Evolutionary conservation across 83 land plant genomes (phyloP), one percentile per base, ranked within the genome.

Genomic region (Picea mariana): DNA sequence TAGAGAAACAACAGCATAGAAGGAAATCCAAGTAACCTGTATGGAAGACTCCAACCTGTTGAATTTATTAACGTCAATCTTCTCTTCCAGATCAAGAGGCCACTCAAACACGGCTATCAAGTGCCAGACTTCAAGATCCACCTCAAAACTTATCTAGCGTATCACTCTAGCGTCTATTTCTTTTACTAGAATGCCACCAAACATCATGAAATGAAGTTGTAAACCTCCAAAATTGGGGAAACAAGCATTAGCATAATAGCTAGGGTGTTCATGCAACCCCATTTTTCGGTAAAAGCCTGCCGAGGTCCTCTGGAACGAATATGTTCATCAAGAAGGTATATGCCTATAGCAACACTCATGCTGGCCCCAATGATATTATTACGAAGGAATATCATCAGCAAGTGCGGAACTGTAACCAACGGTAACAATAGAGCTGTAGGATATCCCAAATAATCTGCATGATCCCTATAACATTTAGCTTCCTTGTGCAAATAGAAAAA

Each of bases 381-480:
- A 23, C 77, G 77, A 42, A 73, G 77, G 47, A 11, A 73, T 40
- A 5, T 73, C n/a, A 40, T 23, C 77, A 73, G 58, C 49, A 73
- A 40, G n/a, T 73, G 77, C 6, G 77, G 77, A 73, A 44, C 55
- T 73, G 77, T 73, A n/a, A 73, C 77, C 18, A 12, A 40, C 3
- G 47, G 52, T 6, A 73, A 44, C 77, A 73, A 44, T 1, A 73
- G 23, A 42, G 77, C 77, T 9, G 21, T 49, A 44, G 77, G 77
- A 42, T 44, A 42, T 73, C 77, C 77, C 21, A 21, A 73, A 73
- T 18, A 73, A 73, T 73, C 77, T 73, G 77, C 77, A 73, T 73
- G 55, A 73, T 20, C n/a, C 18, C 1, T 21, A 73, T 73, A 9
- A 18, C 18, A 44, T 44, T 44, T 21, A 73, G 52, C 24, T 73